Percentiles rank a stretch among this genome's conserved stretches.
Evolutionary conservation across 140 eudicot species (phyloP).

Genomic region (Stevia rebaudiana): DNA sequence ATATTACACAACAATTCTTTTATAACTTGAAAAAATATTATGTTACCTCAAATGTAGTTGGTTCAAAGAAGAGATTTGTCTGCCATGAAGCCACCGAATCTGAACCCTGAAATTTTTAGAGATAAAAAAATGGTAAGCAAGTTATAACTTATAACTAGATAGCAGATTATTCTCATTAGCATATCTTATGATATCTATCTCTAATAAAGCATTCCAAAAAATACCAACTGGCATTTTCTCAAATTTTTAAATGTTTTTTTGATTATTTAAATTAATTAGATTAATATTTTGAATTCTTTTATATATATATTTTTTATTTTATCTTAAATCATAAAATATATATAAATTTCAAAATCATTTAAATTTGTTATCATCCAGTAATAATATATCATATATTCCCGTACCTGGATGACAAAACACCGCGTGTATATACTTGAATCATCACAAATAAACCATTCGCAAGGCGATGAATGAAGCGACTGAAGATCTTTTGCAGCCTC

Average conservation of each 20-base stretch:
- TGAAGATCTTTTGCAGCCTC: constrained; percentile 74
- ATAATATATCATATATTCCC: background rate
- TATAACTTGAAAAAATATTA: background rate
- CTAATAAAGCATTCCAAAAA: no score
- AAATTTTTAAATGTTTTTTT: no score
- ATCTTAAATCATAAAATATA: no score
- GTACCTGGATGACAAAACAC: constrained; percentile 79
- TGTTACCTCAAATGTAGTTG: constrained; percentile 69
- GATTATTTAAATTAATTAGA: no score
- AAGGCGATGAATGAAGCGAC: constrained; percentile 72
- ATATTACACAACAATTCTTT: background rate
- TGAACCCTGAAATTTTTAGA: constrained; percentile 58
- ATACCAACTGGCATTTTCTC: no score
- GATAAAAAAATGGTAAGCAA: constrained; percentile 9
- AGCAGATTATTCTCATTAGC: background rate
- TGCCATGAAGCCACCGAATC: constrained; percentile 90
- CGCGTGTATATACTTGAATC: constrained; percentile 70
- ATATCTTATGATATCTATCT: background rate
- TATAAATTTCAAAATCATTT: no score
- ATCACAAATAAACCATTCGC: constrained; percentile 94
- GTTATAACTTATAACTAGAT: background rate
- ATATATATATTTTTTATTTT: no score
- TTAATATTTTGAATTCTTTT: no score
- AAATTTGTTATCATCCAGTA: no score
- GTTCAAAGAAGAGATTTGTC: constrained; percentile 85